A percentile compares a stretch with the other conserved stretches of the same genome.
These are phyloP conservation scores for Sugiyamaella chiloensis DNA, from an alignment of 805 yeast genomes.

Conservation along the genomic window DNA sequence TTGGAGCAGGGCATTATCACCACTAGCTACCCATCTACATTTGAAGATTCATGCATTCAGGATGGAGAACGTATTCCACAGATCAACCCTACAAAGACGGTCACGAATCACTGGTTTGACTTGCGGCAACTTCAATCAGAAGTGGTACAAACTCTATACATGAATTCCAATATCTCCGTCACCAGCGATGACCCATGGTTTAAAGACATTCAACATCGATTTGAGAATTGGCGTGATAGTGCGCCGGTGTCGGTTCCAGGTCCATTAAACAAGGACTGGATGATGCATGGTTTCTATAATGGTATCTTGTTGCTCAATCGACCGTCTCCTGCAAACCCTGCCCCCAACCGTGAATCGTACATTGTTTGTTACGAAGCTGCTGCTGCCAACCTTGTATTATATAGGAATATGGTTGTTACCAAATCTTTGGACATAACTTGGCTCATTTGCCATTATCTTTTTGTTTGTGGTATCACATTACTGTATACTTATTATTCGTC, in stretches of 20 bases:
- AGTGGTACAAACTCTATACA: slow-evolving; percentile 11
- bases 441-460: slow-evolving; percentile 15
- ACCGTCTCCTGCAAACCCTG: slow-evolving; percentile 17
- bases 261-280: slow-evolving; percentile 13
- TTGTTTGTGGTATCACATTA: slow-evolving; percentile 15
- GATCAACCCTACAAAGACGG: slow-evolving; percentile 7
- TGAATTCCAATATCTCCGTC: slow-evolving; percentile 5
- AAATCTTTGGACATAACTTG: slow-evolving; percentile 14
- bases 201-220: slow-evolving; percentile 9
- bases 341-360: slow-evolving; percentile 11
- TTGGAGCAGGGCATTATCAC: slow-evolving; percentile 7
- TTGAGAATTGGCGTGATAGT: slow-evolving; percentile 11
- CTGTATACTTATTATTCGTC: slow-evolving; percentile 14
- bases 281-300: slow-evolving; percentile 12
- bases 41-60: slow-evolving; percentile 13
- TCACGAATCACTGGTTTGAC: slow-evolving; percentile 17
- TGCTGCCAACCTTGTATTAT: slow-evolving; percentile 8
- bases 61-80: slow-evolving; percentile 3
- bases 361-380: slow-evolving; percentile 15
- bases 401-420: slow-evolving; percentile 7
- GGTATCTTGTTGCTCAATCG: slow-evolving; percentile 12
- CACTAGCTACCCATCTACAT: slow-evolving; percentile 13
- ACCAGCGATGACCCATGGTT: slow-evolving; percentile 14
- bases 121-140: slow-evolving; percentile 14
- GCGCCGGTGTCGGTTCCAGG: slow-evolving; percentile 8